Conservation (phyloP, 2,329 filamentous ascomycete genomes). For the Exserohilum turcica region DNA sequence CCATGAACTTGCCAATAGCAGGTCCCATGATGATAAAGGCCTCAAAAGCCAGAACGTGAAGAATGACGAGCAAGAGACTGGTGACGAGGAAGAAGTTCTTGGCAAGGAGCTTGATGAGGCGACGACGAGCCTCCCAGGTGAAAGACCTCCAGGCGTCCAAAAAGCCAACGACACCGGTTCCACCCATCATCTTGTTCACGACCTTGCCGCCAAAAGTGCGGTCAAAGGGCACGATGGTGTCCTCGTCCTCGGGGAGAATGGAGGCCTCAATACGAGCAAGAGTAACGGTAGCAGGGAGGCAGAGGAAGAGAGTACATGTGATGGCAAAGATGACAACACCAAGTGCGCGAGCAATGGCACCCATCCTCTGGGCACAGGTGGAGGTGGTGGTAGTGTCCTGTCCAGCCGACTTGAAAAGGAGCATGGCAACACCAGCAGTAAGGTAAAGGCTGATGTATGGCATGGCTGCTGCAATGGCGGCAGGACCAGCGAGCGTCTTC, state of each 20-base stretch:
- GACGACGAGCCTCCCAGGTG: slow-evolving; percentile 70
- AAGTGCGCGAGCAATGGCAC: slow-evolving; percentile 51
- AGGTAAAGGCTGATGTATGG: slow-evolving; percentile 60
- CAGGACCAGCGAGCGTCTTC: slow-evolving; percentile 71
- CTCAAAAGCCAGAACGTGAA: slow-evolving; percentile 59
- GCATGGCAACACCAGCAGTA: slow-evolving; percentile 51
- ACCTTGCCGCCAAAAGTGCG: slow-evolving; percentile 80
- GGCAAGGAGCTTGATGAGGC: slow-evolving; percentile 74
- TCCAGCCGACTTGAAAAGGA: slow-evolving; percentile 45
- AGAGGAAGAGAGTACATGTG: slow-evolving; percentile 66
- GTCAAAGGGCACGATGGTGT: slow-evolving; percentile 89
- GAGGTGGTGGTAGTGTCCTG: slow-evolving; percentile 43
- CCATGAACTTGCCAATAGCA: slow-evolving; percentile 28
- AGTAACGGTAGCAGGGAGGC: slow-evolving; percentile 79
- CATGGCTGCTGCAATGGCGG: slow-evolving; percentile 65
- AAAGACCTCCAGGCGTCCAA: slow-evolving; percentile 81
- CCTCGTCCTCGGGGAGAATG: slow-evolving; percentile 78
- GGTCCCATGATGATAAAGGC: slow-evolving; percentile 55
- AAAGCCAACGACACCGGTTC: slow-evolving; percentile 72
- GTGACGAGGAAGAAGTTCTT: slow-evolving; percentile 68
- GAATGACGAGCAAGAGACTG: slow-evolving; percentile 55
- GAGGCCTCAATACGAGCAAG: slow-evolving; percentile 86
- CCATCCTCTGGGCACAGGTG: slow-evolving; percentile 41
- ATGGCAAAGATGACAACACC: slow-evolving; percentile 46
- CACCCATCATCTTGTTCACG: slow-evolving; percentile 73